Base-by-base conservation (phyloP, 805 yeast genomes). In the Brettanomyces nanus region DNA sequence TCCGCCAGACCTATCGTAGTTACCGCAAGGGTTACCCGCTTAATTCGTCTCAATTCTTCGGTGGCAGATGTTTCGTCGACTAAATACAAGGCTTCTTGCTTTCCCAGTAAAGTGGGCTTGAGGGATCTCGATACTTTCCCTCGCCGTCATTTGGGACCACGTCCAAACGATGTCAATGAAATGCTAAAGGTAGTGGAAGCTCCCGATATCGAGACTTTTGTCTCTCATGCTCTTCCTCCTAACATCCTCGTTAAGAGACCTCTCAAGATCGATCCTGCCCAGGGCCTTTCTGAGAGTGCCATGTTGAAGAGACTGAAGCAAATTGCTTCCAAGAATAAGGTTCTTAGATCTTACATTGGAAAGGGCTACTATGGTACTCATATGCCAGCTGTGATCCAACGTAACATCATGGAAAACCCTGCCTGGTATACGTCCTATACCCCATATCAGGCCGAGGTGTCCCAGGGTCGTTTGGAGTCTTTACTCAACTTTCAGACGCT, bases 391-490 rank as follows among this genome's bases (percentile, higher is more conserved):
- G 96, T 90, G 26, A 84, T 92, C 49, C 94, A 85, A 66, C 77
- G 98, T 58, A 92, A 92, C 53, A 62, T 92, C 41, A 66, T 92
- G 40, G 98, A 92, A 61, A 77, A 81, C 44, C 98, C 98, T 5
- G 95, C 87, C 56, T 92, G 98, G 98, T 92, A 92, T 68, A 92
- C 98, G 17, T 86, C 97, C 1, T 92, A 92, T 59, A 92, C 98
- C 19, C 98, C 98, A 26, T 92, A 92, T 61, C 98, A 92, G 65
- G 96, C 98, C 1, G 98, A 92, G 60, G 89, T 92, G 41, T 83
- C 96, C 1, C 98, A 92, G 63, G 98, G 98, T 38, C 77, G 98
- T 51, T 71, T 92, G 51, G 95, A 90, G 63, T 77, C 92, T 18
- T 66, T 92, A 45, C 66, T 92, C 45, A 92, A 92, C 62, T 92